Percentiles rank a stretch among this genome's conserved stretches.
Conservation (phyloP, 2,329 filamentous ascomycete genomes). For the Stagonosporopsis cucurbitacearum region DNA sequence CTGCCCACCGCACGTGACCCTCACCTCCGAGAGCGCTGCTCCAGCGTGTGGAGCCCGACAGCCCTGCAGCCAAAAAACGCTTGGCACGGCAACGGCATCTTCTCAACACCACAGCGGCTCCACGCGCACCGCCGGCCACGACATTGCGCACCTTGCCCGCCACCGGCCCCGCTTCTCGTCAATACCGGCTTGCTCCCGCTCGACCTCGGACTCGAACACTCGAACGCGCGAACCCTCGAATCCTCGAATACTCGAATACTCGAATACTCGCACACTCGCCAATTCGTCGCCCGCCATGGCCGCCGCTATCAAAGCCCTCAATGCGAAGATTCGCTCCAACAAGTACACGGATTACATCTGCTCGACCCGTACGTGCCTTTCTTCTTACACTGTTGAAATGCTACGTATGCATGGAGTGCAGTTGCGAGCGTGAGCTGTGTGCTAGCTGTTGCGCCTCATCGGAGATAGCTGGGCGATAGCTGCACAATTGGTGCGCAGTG, state of each 20-base stretch:
- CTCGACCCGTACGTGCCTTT: slow-evolving; percentile 58
- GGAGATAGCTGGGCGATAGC: too few relatives aligned
- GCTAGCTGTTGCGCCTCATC: too few relatives aligned
- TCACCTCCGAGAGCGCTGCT: slow-evolving; percentile 10
- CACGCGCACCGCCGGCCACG: background rate
- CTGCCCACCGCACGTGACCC: slow-evolving; percentile 15
- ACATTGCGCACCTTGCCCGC: slow-evolving; percentile 3
- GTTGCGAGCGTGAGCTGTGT: too few relatives aligned
- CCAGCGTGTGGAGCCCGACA: background rate
- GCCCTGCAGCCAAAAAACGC: background rate
- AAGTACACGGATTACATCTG: slow-evolving; percentile 60
- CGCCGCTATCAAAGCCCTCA: slow-evolving; percentile 61
- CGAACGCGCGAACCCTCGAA: too few relatives aligned
- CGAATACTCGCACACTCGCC: too few relatives aligned
- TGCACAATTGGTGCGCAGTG: too few relatives aligned
- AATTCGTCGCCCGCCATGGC: slow-evolving; percentile 55
- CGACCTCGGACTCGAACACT: background rate
- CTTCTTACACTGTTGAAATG: too few relatives aligned
- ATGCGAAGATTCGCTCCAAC: slow-evolving; percentile 60
- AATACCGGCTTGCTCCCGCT: background rate
- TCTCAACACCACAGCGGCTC: slow-evolving; percentile 2
- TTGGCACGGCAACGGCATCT: slow-evolving; percentile 6
- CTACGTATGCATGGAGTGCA: too few relatives aligned
- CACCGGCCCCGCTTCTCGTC: background rate
- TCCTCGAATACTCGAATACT: too few relatives aligned